A percentile compares a stretch with the other conserved stretches of the same genome.
These are phyloP conservation scores for Globisporangium abappressorium DNA, from an alignment of 352 stramenopile genomes.

Conservation along the genomic window DNA sequence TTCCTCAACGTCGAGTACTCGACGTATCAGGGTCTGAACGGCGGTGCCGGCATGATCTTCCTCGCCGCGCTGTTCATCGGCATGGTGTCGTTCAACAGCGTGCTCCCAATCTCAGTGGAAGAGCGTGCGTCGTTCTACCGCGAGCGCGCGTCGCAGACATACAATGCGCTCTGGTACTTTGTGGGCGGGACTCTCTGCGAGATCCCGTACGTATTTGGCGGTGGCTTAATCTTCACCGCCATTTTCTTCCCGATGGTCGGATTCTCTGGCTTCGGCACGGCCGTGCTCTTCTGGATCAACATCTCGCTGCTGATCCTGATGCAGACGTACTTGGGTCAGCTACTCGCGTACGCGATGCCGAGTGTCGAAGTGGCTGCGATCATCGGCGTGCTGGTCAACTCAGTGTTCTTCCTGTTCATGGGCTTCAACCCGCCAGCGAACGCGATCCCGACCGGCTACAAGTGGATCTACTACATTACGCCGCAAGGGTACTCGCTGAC, in stretches of 20 bases:
- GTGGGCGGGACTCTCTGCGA: slow-evolving; percentile 78
- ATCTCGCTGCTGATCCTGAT: slow-evolving; percentile 32
- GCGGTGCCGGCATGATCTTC: slow-evolving; percentile 53
- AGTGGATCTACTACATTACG: slow-evolving; percentile 38
- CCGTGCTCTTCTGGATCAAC: slow-evolving; percentile 39
- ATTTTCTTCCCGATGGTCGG: slow-evolving; percentile 50
- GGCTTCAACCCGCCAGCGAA: slow-evolving; percentile 41
- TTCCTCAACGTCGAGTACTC: slow-evolving; percentile 42
- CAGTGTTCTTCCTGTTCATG: slow-evolving; percentile 34
- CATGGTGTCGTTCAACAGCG: slow-evolving; percentile 63
- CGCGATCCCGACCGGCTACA: slow-evolving; percentile 37
- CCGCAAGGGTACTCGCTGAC: slow-evolving; percentile 36
- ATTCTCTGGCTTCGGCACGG: slow-evolving; percentile 33
- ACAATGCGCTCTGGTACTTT: slow-evolving; percentile 67
- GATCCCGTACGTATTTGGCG: slow-evolving; percentile 53
- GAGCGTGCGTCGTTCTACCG: slow-evolving; percentile 88
- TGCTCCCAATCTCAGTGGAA: slow-evolving; percentile 71
- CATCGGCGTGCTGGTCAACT: slow-evolving; percentile 35
- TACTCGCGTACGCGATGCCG: slow-evolving; percentile 31
- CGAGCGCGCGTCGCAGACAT: slow-evolving; percentile 87
- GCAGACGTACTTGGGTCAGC: slow-evolving; percentile 35
- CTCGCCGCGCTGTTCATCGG: slow-evolving; percentile 42
- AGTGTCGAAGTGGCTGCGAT: slow-evolving; percentile 35
- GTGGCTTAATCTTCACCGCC: slow-evolving; percentile 31
- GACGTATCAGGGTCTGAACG: slow-evolving; percentile 49